Evolutionary conservation across 345 rosid genomes (phyloP).

Genomic region (Heritiera littoralis): DNA sequence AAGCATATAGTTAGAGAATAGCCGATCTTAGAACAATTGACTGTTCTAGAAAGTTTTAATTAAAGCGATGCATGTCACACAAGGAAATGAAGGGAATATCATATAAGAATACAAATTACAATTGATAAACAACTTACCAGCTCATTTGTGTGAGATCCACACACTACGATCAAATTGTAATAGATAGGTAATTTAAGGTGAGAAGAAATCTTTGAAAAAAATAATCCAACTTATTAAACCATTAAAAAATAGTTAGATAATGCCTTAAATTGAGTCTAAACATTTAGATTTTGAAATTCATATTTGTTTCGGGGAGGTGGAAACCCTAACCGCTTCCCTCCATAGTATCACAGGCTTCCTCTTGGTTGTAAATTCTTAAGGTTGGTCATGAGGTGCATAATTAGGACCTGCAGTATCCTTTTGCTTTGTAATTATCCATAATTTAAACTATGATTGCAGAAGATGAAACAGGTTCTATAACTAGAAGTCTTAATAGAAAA

Average conservation of each 20-base stretch:
- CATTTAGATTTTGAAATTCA: not conserved
- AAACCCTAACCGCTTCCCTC: not conserved
- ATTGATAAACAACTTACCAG: not conserved
- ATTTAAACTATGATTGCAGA: not conserved
- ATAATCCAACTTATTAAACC: not conserved
- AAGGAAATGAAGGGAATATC: not conserved
- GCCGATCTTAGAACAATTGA: not conserved
- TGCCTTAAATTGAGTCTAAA: not conserved
- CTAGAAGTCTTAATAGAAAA: slow-evolving; percentile 1
- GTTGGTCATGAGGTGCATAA: slow-evolving; percentile 7
- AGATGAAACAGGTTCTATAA: slow-evolving; percentile 6
- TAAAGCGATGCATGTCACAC: not conserved
- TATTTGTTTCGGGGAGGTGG: not conserved
- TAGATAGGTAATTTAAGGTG: not conserved
- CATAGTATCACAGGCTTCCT: not conserved
- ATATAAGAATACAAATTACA: not conserved
- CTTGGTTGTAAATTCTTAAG: not conserved
- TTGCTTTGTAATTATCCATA: not conserved
- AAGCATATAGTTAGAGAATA: not conserved
- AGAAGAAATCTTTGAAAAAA: not conserved
- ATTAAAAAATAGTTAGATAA: slow-evolving; percentile 7
- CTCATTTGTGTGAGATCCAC: not conserved
- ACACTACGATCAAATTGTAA: not conserved
- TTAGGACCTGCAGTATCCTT: not conserved
- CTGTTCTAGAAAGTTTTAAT: not conserved